phyloP scores from a whole-genome alignment of 2,329 filamentous ascomycete genomes.

The Nigrospora sphaerica region DNA sequence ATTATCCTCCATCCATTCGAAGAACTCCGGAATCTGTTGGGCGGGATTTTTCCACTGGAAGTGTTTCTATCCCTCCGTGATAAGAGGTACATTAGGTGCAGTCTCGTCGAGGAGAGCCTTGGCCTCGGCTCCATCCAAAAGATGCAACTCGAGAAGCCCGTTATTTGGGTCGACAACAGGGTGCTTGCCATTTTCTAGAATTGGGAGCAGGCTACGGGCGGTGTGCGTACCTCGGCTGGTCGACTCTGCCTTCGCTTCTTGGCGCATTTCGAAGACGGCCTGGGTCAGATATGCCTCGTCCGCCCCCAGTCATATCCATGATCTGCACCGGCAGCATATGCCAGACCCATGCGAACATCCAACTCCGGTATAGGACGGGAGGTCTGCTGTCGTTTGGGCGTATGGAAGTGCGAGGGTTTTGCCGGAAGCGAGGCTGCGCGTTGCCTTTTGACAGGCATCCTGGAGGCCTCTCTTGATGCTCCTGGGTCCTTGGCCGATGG shows the following conservation, averaged over 20 bases:
- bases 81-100: slow-evolving; percentile 1
- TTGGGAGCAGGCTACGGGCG: too few relatives aligned
- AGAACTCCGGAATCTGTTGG: slow-evolving; percentile 1
- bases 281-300: background rate
- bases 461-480: background rate
- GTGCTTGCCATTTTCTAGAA: too few relatives aligned
- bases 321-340: background rate
- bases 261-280: too few relatives aligned
- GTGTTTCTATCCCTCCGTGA: background rate
- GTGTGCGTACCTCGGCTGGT: too few relatives aligned
- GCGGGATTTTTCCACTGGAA: background rate
- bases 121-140: too few relatives aligned
- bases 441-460: background rate
- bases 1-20: slow-evolving; percentile 1
- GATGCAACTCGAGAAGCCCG: too few relatives aligned
- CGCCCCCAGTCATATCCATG: background rate
- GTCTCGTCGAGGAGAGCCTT: too few relatives aligned
- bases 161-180: too few relatives aligned
- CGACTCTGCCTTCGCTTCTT: too few relatives aligned
- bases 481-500: background rate
- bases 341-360: background rate
- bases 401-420: background rate
- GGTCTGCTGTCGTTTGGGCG: background rate
- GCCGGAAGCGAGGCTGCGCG: slow-evolving; percentile 1
- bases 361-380: background rate